Conservation (phyloP, 2,329 filamentous ascomycete genomes). For the Mycogone perniciosa region DNA sequence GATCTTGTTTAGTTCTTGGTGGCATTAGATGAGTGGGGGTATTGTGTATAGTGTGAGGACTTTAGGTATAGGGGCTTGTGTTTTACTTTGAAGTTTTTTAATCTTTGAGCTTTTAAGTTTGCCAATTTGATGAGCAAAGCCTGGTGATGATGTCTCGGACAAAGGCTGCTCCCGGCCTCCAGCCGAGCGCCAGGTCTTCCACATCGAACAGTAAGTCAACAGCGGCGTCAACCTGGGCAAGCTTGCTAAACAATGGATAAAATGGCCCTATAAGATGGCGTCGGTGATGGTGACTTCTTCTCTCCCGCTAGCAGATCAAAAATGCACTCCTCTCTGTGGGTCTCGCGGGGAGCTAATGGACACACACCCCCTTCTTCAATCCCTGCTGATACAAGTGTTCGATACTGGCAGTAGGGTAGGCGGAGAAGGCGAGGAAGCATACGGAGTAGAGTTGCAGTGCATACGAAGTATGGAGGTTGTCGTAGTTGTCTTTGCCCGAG, state of each 20-base stretch:
- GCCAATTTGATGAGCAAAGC: neutral
- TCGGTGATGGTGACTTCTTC: slow-evolving; percentile 1
- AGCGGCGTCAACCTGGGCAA: slow-evolving; percentile 1
- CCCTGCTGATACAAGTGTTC: no score
- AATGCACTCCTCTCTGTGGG: no score
- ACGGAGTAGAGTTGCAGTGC: no score
- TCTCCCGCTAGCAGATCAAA: neutral
- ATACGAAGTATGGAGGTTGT: no score
- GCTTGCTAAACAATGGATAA: neutral
- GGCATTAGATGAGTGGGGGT: no score
- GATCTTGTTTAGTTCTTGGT: no score
- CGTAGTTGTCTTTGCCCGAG: no score
- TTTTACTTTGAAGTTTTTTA: neutral
- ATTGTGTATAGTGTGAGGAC: no score
- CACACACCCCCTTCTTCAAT: no score
- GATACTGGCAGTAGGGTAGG: no score
- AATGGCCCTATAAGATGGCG: neutral
- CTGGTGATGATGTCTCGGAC: slow-evolving; percentile 15
- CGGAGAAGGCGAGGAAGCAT: no score
- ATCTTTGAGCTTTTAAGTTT: neutral
- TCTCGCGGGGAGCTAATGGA: no score
- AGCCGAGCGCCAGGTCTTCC: neutral
- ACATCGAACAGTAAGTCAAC: neutral
- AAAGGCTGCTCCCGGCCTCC: slow-evolving; percentile 4
- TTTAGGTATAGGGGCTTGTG: neutral